These are phyloP conservation scores for Fusarium transvaalense DNA, from an alignment of 2,329 filamentous ascomycete genomes.

Conservation along the genomic window DNA sequence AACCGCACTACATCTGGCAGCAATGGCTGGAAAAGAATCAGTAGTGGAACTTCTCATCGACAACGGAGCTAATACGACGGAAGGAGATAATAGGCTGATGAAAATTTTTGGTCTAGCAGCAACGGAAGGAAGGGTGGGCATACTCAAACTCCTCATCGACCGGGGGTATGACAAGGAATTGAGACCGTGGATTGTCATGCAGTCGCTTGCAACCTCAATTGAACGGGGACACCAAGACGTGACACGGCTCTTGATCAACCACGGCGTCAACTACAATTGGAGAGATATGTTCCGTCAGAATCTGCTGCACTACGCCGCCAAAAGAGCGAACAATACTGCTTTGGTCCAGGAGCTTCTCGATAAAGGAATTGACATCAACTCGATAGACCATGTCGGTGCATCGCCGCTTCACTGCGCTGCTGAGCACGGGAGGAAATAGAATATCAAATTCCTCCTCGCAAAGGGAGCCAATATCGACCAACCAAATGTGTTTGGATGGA, in stretches of 20 bases:
- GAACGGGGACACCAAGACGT: rapidly evolving
- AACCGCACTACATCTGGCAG: not conserved
- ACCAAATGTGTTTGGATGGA: too few species aligned
- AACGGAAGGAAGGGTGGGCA: rapidly evolving
- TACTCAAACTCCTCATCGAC: not conserved
- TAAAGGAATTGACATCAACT: not conserved
- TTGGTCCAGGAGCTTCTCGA: not conserved
- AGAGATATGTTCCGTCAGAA: too few species aligned
- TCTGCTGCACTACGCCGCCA: not conserved
- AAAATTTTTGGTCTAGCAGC: not conserved
- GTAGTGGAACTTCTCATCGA: not conserved
- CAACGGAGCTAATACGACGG: not conserved
- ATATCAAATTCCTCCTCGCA: not conserved
- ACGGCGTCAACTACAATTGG: not conserved
- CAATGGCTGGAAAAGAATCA: not conserved
- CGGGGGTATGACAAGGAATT: not conserved
- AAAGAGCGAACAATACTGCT: rapidly evolving
- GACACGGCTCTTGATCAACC: rapidly evolving
- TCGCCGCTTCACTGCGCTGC: rapidly evolving
- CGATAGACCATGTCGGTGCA: rapidly evolving
- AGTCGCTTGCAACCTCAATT: rapidly evolving
- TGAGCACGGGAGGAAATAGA: rapidly evolving
- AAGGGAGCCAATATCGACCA: not conserved
- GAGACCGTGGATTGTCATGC: rapidly evolving
- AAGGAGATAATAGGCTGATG: too few species aligned